phyloP scores from a whole-genome alignment of 371 early-diverging fungal species.

The Thermomucor indicae-seudaticae region DNA sequence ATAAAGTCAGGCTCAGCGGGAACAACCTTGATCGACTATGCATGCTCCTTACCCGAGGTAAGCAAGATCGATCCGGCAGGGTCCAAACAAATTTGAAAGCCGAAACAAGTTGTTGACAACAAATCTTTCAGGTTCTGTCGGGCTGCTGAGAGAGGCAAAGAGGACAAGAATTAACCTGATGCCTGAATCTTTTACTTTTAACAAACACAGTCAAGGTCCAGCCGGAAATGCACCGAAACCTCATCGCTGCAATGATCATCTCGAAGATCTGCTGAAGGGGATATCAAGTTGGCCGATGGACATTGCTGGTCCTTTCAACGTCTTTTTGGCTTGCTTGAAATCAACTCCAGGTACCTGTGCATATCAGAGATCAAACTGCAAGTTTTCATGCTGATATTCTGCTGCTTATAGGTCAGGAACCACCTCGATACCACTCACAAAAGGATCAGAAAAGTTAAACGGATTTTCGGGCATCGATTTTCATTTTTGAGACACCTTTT shows the following conservation, averaged over 20 bases:
- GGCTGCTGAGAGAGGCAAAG: no score
- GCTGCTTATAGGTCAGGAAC: constrained; percentile 5
- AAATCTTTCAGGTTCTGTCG: no score
- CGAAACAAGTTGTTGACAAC: no score
- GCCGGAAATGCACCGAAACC: background rate
- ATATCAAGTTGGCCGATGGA: constrained; percentile 43
- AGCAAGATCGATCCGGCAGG: no score
- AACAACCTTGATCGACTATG: no score
- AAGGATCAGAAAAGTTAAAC: background rate
- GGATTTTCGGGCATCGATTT: no score
- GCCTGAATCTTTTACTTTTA: background rate
- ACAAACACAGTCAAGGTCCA: constrained; percentile 10
- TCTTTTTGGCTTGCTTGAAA: constrained; percentile 10
- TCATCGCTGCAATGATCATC: constrained; percentile 39
- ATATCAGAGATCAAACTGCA: background rate
- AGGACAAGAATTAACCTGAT: no score
- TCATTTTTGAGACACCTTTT: background rate
- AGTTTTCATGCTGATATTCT: background rate
- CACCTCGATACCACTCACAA: constrained; percentile 1
- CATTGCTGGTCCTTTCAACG: constrained; percentile 36
- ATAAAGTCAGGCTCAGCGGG: no score
- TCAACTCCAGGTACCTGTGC: constrained; percentile 11
- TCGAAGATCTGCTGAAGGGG: constrained; percentile 43
- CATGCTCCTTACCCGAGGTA: no score
- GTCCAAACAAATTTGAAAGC: no score